Percentiles rank a stretch among this genome's conserved stretches.
These are phyloP conservation scores for Lepraria neglecta DNA, from an alignment of 495 filamentous ascomycete genomes.

Conservation along the genomic window DNA sequence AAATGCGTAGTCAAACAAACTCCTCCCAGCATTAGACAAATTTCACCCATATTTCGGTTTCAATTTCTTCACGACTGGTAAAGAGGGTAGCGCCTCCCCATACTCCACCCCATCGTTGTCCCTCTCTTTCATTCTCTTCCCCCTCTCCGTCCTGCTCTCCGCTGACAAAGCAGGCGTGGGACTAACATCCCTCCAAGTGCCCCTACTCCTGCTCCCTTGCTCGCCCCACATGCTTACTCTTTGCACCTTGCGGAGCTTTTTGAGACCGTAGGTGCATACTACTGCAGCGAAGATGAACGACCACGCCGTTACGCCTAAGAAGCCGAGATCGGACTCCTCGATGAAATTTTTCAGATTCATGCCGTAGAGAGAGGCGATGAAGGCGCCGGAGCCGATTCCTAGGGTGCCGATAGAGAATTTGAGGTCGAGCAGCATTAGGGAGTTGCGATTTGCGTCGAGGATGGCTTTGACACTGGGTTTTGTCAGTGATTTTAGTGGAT, in stretches of 20 bases:
- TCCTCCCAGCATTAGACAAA: background rate
- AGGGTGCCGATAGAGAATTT: constrained; percentile 95
- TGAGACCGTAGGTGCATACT: constrained; percentile 73
- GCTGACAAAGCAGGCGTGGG: constrained; percentile 33
- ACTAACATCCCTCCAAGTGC: constrained; percentile 27
- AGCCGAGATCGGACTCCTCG: constrained; percentile 90
- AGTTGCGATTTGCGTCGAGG: constrained; percentile 94
- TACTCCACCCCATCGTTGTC: background rate
- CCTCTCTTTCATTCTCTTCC: constrained; percentile 18
- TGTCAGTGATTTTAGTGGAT: background rate
- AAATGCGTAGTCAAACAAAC: background rate
- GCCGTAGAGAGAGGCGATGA: constrained; percentile 93
- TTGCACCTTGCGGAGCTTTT: constrained; percentile 78
- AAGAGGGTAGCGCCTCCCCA: background rate
- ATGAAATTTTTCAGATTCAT: constrained; percentile 99
- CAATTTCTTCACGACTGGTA: background rate
- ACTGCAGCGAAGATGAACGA: constrained; percentile 67
- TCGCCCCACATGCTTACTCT: constrained; percentile 80
- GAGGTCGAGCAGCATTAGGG: constrained; percentile 93
- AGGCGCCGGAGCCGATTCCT: constrained; percentile 83
- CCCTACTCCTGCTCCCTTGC: constrained; percentile 17
- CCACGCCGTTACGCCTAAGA: constrained; percentile 61
- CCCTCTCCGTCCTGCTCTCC: constrained; percentile 40
- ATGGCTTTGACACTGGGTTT: constrained; percentile 78
- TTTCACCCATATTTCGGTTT: background rate